Evolutionary conservation across 2,329 filamentous ascomycete genomes (phyloP).

Genomic region (Aspergillus uvarum): DNA sequence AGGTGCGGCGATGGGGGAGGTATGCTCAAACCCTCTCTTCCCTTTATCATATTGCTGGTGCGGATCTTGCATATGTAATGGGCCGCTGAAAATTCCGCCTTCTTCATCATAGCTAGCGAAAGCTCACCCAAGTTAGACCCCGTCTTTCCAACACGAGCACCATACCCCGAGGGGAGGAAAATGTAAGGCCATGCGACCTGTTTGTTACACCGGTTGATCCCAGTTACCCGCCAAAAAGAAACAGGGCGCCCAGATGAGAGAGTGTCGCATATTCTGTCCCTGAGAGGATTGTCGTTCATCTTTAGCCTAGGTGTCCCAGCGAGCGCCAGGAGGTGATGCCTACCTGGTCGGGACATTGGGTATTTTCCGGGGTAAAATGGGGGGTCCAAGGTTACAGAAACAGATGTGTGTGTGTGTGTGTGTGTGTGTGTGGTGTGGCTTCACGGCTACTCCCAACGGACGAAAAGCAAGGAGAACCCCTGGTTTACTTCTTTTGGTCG

Average conservation of each 20-base stretch:
- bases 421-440: neutral
- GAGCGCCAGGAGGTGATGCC: no score
- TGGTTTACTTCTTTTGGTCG: neutral
- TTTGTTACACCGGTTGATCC: slow-evolving; percentile 1
- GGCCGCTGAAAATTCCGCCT: neutral
- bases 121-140: neutral
- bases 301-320: neutral
- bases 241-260: neutral
- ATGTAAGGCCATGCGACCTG: slow-evolving; percentile 5
- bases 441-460: neutral
- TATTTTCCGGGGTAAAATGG: neutral
- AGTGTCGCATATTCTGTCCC: neutral
- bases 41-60: neutral
- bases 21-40: neutral
- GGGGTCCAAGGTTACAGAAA: neutral
- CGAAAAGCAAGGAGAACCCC: neutral
- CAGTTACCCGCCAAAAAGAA: neutral
- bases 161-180: neutral
- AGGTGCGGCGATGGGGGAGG: neutral
- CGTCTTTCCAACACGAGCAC: neutral
- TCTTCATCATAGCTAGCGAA: neutral
- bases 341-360: neutral
- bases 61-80: slow-evolving; percentile 13
- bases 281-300: slow-evolving; percentile 2
- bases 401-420: neutral